Percentiles rank a stretch among this genome's conserved stretches.
Evolutionary conservation across 371 early-diverging fungal species (phyloP).

Genomic region (Mucor circinelloides): DNA sequence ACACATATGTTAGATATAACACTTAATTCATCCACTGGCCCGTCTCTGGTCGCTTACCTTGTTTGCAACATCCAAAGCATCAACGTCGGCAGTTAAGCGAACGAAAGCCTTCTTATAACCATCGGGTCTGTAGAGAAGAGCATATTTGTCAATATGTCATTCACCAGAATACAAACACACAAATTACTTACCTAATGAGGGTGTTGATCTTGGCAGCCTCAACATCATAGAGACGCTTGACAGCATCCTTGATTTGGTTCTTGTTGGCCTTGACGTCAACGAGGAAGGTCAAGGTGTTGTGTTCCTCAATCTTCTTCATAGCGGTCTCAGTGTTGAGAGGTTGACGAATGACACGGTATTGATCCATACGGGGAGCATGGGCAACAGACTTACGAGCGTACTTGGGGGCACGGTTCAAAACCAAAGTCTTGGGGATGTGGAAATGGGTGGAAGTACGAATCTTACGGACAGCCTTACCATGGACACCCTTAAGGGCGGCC

Average conservation of each 20-base stretch:
- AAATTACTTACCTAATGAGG: slow-evolving; percentile 59
- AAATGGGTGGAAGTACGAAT: slow-evolving; percentile 89
- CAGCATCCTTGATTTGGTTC: slow-evolving; percentile 96
- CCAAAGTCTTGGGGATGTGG: slow-evolving; percentile 93
- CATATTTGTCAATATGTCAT: not conserved
- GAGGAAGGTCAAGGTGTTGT: slow-evolving; percentile 98
- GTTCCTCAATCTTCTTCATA: slow-evolving; percentile 98
- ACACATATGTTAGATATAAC: not conserved
- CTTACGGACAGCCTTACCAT: slow-evolving; percentile 78
- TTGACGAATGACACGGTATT: slow-evolving; percentile 87
- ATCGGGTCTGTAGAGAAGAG: slow-evolving; percentile 66
- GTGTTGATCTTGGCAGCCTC: slow-evolving; percentile 96
- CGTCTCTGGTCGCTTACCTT: slow-evolving; percentile 52
- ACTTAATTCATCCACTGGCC: not conserved
- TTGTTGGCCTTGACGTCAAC: slow-evolving; percentile 97
- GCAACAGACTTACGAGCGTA: slow-evolving; percentile 89
- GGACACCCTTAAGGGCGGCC: slow-evolving; percentile 89
- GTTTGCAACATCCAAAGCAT: slow-evolving; percentile 97
- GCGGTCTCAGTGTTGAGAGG: slow-evolving; percentile 97
- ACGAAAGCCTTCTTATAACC: slow-evolving; percentile 99
- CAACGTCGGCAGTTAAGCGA: slow-evolving; percentile 92
- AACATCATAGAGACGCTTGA: slow-evolving; percentile 95
- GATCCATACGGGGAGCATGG: slow-evolving; percentile 74
- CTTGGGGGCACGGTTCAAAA: slow-evolving; percentile 83
- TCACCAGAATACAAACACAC: slow-evolving; percentile 27